Conservation (phyloP, 768 basidiomycete genomes). For the Lentinula aciculospora region DNA sequence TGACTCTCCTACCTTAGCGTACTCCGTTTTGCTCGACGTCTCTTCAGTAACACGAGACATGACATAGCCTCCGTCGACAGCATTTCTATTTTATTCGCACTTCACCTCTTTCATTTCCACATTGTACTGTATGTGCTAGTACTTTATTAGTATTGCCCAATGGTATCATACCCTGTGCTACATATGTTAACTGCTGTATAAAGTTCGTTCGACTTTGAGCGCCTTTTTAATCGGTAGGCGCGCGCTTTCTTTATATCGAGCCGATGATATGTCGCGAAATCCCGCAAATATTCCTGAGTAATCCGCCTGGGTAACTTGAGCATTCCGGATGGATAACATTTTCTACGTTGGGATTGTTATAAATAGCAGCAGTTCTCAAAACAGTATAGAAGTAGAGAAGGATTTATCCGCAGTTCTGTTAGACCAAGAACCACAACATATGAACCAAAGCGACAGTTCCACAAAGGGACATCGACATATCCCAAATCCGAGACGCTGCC, state of each 20-base stretch:
- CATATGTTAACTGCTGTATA: slow-evolving; percentile 4
- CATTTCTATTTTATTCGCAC: slow-evolving; percentile 3
- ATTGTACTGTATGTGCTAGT: slow-evolving; percentile 4
- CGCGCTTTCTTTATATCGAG: too few species aligned
- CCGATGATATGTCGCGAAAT: too few species aligned
- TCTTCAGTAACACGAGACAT: neutral
- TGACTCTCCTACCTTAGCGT: neutral
- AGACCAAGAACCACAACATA: neutral
- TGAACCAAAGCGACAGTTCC: neutral
- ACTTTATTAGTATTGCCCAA: slow-evolving; percentile 8
- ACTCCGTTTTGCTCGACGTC: neutral
- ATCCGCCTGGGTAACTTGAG: too few species aligned
- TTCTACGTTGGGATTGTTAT: too few species aligned
- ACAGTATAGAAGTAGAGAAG: too few species aligned
- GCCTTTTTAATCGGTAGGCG: neutral
- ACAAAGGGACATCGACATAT: neutral
- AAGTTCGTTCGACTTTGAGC: neutral
- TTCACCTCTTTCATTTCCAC: neutral
- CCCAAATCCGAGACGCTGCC: neutral
- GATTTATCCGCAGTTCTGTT: too few species aligned
- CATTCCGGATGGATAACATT: too few species aligned
- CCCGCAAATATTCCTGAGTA: too few species aligned
- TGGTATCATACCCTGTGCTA: slow-evolving; percentile 9
- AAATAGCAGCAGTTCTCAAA: too few species aligned
- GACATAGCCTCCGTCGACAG: neutral